Conservation (phyloP, 202 grass and related monocot genomes). For the Panicum hallii region DNA sequence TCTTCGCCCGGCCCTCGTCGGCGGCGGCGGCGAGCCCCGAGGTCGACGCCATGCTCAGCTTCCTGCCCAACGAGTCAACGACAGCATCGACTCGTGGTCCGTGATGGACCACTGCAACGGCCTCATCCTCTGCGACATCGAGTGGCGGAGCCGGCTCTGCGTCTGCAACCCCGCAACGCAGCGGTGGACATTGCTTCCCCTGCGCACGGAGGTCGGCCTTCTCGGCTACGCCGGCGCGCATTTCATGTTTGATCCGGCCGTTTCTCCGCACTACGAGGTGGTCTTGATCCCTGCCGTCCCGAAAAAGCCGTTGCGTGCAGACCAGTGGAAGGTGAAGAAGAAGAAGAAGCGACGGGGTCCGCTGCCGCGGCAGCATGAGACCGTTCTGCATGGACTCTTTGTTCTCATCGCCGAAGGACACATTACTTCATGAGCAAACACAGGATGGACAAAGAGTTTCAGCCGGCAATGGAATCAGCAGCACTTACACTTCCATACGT, state of each 20-base stretch:
- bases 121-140: not conserved
- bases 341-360: not conserved
- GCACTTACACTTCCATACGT: too few species aligned
- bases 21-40: too few species aligned
- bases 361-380: not conserved
- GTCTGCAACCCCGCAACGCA: not conserved
- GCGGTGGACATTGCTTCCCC: not conserved
- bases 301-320: not conserved
- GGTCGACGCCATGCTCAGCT: not conserved
- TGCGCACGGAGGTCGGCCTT: too few species aligned
- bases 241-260: not conserved
- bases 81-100: not conserved
- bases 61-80: not conserved
- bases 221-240: not conserved
- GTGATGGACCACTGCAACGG: conserved; percentile 5
- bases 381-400: not conserved
- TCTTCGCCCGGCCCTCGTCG: not conserved
- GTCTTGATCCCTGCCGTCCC: not conserved
- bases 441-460: not conserved
- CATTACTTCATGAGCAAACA: not conserved
- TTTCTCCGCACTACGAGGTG: not conserved
- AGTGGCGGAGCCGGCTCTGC: not conserved
- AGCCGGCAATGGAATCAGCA: not conserved
- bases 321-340: too few species aligned
- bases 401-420: not conserved